phyloP scores from a whole-genome alignment of 2,329 filamentous ascomycete genomes.

The Rachicladosporium sp. region DNA sequence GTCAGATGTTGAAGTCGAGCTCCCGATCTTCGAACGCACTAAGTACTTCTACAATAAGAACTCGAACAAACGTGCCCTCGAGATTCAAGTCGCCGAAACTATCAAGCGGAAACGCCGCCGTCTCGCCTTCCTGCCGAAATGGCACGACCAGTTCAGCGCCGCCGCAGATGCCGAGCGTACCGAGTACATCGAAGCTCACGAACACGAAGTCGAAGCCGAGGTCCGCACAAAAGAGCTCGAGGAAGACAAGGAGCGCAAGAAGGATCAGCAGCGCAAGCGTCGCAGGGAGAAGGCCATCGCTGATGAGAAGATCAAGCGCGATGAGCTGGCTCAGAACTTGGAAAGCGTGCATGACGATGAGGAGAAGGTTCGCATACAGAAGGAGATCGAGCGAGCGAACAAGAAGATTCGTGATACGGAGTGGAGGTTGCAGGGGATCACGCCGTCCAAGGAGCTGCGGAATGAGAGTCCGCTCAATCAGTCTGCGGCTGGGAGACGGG shows the following conservation, averaged over 20 bases:
- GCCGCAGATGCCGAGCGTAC: conserved; percentile 62
- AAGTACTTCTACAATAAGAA: conserved; percentile 41
- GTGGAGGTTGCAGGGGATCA: conserved; percentile 73
- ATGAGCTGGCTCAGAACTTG: conserved; percentile 65
- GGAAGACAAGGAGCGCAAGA: conserved; percentile 97
- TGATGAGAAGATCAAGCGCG: conserved; percentile 73
- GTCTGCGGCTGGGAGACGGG: conserved; percentile 16
- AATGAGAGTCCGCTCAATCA: conserved; percentile 46
- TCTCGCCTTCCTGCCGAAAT: conserved; percentile 42
- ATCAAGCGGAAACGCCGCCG: conserved; percentile 55
- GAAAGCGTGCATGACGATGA: conserved; percentile 68
- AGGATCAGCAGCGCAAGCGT: conserved; percentile 97
- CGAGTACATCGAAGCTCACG: conserved; percentile 65
- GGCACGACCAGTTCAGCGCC: conserved; percentile 48
- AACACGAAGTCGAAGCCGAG: conserved; percentile 68
- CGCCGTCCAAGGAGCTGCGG: conserved; percentile 58
- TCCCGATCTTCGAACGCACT: conserved; percentile 19
- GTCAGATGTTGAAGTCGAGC: conserved; percentile 46
- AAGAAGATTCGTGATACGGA: conserved; percentile 90
- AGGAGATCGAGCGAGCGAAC: conserved; percentile 77
- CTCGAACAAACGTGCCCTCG: conserved; percentile 54
- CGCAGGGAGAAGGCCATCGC: conserved; percentile 89
- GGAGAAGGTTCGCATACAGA: conserved; percentile 67
- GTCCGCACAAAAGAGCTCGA: conserved; percentile 82
- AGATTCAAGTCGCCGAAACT: conserved; percentile 52